Percentiles rank a stretch among this genome's conserved stretches.
phyloP scores from a whole-genome alignment of 1,139 yeast genomes.

The Candida tetrigidarum region DNA sequence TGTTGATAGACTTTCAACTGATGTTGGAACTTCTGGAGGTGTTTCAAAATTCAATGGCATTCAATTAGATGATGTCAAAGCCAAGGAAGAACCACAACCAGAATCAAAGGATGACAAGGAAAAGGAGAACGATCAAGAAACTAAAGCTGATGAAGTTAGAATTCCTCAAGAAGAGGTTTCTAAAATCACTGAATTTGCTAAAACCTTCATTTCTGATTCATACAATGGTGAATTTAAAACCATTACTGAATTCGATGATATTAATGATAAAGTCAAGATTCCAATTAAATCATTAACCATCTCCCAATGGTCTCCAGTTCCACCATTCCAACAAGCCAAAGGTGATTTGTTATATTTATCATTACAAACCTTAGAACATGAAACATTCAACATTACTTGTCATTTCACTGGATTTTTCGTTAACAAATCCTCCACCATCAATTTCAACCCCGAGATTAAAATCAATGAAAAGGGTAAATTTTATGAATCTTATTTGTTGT shows the following conservation, averaged over 20 bases:
- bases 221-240: constrained; percentile 14
- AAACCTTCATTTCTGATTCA: constrained; percentile 16
- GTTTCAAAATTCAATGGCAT: constrained; percentile 34
- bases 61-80: constrained; percentile 28
- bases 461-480: constrained; percentile 41
- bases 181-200: constrained; percentile 21
- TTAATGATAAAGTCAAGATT: constrained; percentile 28
- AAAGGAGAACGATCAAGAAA: too few species aligned
- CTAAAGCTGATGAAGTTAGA: constrained; percentile 17
- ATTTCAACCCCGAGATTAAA: constrained; percentile 69
- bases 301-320: constrained; percentile 91
- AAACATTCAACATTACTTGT: constrained; percentile 76
- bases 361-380: constrained; percentile 80
- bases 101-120: constrained; percentile 15
- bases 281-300: constrained; percentile 61
- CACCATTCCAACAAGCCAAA: constrained; percentile 59
- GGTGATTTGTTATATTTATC: constrained; percentile 86
- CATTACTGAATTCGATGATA: constrained; percentile 23
- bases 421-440: constrained; percentile 65
- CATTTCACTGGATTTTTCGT: constrained; percentile 79
- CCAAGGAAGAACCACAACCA: constrained; percentile 13
- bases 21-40: constrained; percentile 31
- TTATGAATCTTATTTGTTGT: constrained; percentile 50
- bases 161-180: constrained; percentile 26
- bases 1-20: constrained; percentile 34